Evolutionary conservation across 768 basidiomycete genomes (phyloP), one percentile per base, ranked within the genome.

Genomic region (Omphalotus guepiniiformis): DNA sequence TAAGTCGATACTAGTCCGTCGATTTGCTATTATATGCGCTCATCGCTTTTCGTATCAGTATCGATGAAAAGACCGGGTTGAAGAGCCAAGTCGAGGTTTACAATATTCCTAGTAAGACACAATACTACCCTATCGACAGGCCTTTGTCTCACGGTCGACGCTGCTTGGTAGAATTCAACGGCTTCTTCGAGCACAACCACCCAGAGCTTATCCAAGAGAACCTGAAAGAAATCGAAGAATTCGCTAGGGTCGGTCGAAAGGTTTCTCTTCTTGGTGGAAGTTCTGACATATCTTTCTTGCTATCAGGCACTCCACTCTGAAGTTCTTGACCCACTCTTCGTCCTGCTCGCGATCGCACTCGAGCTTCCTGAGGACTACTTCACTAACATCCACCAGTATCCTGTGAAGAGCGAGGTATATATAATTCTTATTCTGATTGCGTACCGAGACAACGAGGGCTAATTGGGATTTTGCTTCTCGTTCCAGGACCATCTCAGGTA

Each of bases 351-450:
- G 18, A 59, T 74, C 44, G 75, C 75, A 0, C 71, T 80, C 29
- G 76, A 77, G 55, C 71, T 79, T 6, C 73, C 76, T 0, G 72
- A 74, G 49, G 71, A 74, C 49, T 71, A 70, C 57, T 73, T 79
- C 62, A 59, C 58, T 23, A 70, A 73, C 25, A 59, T 73, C 9
- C 74, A 76, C 63, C 57, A 63, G 44, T 79, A 74, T 54, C 60
- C 72, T 8, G 60, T 63, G 19, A 72, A 73, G 55, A 69, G 70
- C 54, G 76, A 79, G 58, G 63, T 63, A 32, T 26, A 26, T 23
- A 3, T 22, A 3, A 16, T 3, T 11, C 6, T 9, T 12, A 16
- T 19, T 21, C 15, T 21, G n/a, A 48, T 11, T 19, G 11, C 11
- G 1, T 39, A 39, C 8, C 38, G 15, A 19, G 12, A 11, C 4